Percentiles rank a stretch among this genome's conserved stretches.
These are phyloP conservation scores for Melanomma pulvis-pyrius DNA, from an alignment of 495 filamentous ascomycete genomes.

Conservation along the genomic window DNA sequence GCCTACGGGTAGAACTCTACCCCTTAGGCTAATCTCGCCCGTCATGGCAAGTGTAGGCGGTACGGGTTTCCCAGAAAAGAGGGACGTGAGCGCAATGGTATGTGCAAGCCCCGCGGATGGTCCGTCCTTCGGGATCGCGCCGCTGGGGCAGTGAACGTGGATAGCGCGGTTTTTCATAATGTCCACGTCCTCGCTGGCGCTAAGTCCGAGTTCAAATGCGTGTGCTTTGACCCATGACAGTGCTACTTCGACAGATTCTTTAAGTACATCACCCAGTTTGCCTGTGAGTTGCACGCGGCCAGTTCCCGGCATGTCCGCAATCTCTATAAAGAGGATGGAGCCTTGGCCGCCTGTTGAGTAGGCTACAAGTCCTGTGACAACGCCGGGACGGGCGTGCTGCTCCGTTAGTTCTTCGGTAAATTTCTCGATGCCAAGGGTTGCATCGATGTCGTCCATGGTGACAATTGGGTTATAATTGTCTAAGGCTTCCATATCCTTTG, in stretches of 20 bases:
- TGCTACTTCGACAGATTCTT: constrained; percentile 95
- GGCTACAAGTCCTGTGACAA: constrained; percentile 97
- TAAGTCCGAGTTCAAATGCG: constrained; percentile 86
- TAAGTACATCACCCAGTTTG: constrained; percentile 96
- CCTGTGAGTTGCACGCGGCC: constrained; percentile 96
- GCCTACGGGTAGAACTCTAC: constrained; percentile 84
- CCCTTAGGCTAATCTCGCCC: constrained; percentile 87
- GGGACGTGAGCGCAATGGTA: constrained; percentile 86
- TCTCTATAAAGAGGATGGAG: constrained; percentile 97
- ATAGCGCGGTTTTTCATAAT: constrained; percentile 95
- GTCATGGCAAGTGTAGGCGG: constrained; percentile 97
- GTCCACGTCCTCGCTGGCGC: constrained; percentile 77
- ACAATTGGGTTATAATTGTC: constrained; percentile 75
- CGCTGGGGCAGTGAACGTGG: constrained; percentile 95
- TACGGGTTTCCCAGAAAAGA: constrained; percentile 87
- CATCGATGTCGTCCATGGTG: constrained; percentile 76
- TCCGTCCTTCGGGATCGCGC: constrained; percentile 93
- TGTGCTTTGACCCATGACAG: constrained; percentile 96
- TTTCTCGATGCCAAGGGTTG: constrained; percentile 88
- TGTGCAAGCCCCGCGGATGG: constrained; percentile 90
- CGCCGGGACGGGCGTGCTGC: constrained; percentile 81
- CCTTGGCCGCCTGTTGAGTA: constrained; percentile 92
- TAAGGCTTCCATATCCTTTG: constrained; percentile 72
- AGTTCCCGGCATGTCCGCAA: constrained; percentile 93
- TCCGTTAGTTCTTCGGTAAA: constrained; percentile 97